These are phyloP conservation scores for Salinomyces thailandicus DNA, from an alignment of 2,329 filamentous ascomycete genomes.

Conservation along the genomic window DNA sequence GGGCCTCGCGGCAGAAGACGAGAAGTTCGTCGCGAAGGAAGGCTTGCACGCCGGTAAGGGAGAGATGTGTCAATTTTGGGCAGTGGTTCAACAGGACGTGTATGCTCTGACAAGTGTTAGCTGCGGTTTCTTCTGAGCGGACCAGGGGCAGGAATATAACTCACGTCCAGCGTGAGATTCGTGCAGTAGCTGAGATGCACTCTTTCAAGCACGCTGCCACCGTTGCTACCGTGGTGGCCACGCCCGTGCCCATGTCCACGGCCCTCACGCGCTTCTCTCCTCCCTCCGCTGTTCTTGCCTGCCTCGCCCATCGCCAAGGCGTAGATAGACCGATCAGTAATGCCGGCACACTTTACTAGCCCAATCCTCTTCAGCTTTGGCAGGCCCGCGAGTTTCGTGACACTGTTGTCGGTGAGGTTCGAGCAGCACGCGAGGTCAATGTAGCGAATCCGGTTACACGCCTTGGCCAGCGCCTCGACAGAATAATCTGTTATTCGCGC, in stretches of 20 bases:
- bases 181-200: conserved; percentile 95
- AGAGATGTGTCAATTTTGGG: conserved; percentile 84
- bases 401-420: conserved; percentile 76
- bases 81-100: conserved; percentile 81
- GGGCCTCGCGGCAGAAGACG: conserved; percentile 75
- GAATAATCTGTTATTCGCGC: conserved; percentile 80
- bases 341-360: conserved; percentile 81
- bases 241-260: background rate
- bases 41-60: conserved; percentile 83
- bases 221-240: conserved; percentile 23
- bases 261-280: background rate
- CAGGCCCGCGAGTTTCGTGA: conserved; percentile 70
- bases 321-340: conserved; percentile 82
- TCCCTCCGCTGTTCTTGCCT: conserved; percentile 17
- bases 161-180: conserved; percentile 68
- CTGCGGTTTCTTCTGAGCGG: background rate
- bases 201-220: conserved; percentile 66
- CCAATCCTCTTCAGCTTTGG: conserved; percentile 93
- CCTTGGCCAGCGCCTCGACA: conserved; percentile 70
- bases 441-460: conserved; percentile 89
- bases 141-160: conserved; percentile 22
- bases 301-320: conserved; percentile 52
- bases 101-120: conserved; percentile 58
- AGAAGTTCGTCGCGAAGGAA: conserved; percentile 81
- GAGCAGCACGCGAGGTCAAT: conserved; percentile 95